phyloP scores from a whole-genome alignment of 352 stramenopile species.

The Phytopythium chamaehyphon region DNA sequence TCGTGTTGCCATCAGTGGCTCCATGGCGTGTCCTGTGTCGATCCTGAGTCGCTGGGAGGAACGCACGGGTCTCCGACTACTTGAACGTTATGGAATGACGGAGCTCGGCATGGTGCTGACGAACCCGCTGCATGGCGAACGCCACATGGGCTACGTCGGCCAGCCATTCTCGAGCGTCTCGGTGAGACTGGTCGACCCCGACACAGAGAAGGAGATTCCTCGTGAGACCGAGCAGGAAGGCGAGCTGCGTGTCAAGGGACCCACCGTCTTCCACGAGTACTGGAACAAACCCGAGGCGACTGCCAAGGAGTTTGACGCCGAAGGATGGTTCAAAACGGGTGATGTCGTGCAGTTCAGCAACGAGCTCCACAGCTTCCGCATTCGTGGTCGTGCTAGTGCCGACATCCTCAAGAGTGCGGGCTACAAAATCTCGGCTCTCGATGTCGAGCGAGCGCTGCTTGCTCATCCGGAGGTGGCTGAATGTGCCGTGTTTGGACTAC shows the following conservation, averaged over 20 bases:
- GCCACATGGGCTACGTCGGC: conserved; percentile 85
- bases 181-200: conserved; percentile 74
- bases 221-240: conserved; percentile 44
- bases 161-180: conserved; percentile 77
- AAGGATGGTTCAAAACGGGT: conserved; percentile 90
- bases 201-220: conserved; percentile 48
- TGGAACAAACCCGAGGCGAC: conserved; percentile 83
- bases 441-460: conserved; percentile 85
- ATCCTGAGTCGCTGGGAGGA: conserved; percentile 79
- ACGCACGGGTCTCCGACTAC: conserved; percentile 73
- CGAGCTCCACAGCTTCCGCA: conserved; percentile 75
- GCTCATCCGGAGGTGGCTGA: conserved; percentile 81
- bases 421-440: conserved; percentile 91
- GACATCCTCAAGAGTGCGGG: conserved; percentile 92
- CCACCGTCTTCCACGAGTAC: conserved; percentile 86
- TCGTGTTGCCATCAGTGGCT: conserved; percentile 76
- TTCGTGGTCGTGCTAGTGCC: conserved; percentile 83
- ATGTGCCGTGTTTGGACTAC: conserved; percentile 81
- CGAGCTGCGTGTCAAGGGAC: conserved; percentile 84
- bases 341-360: conserved; percentile 84
- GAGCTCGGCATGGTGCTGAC: conserved; percentile 91
- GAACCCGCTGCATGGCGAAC: conserved; percentile 70
- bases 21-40: conserved; percentile 79
- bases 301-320: conserved; percentile 73
- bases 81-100: conserved; percentile 92